Evolutionary conservation across 2,329 filamentous ascomycete species (phyloP).

Genomic region (Calonectria ilicicola): DNA sequence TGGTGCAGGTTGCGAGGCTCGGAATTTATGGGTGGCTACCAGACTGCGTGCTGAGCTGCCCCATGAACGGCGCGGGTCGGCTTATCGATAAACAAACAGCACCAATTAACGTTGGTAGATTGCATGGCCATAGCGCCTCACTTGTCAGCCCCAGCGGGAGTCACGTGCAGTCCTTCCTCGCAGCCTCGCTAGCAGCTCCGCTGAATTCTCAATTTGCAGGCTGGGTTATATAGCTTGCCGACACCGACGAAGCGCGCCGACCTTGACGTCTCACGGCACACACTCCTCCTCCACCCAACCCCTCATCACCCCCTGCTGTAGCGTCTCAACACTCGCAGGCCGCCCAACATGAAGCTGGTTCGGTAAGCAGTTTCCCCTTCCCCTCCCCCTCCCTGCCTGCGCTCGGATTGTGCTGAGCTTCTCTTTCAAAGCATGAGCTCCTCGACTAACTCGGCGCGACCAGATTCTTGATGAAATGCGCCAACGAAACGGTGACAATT

Average conservation of each 20-base stretch:
- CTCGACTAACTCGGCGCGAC: constrained; percentile 41
- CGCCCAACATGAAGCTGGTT: constrained; percentile 92
- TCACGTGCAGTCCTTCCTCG: constrained; percentile 36
- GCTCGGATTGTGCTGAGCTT: constrained; percentile 37
- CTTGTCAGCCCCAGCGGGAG: background rate
- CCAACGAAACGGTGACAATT: constrained; percentile 98
- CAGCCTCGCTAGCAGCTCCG: constrained; percentile 28
- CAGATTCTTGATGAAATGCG: constrained; percentile 99
- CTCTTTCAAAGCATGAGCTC: constrained; percentile 31
- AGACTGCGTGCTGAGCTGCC: constrained; percentile 22
- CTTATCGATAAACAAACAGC: constrained; percentile 36
- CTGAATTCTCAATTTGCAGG: constrained; percentile 47
- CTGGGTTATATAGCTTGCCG: constrained; percentile 42
- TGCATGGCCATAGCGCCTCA: background rate
- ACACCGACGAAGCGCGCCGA: constrained; percentile 34
- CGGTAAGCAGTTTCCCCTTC: constrained; percentile 71
- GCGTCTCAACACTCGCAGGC: constrained; percentile 20
- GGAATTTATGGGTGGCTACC: constrained; percentile 37
- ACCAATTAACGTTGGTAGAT: constrained; percentile 24
- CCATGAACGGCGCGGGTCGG: constrained; percentile 25
- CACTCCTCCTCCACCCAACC: background rate
- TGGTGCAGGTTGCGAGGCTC: constrained; percentile 37
- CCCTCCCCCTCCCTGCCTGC: constrained; percentile 10
- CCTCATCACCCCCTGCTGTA: constrained; percentile 19
- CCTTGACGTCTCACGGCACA: constrained; percentile 23